Conservation (phyloP, 768 basidiomycete species). For the Hysterangium stoloniferum region DNA sequence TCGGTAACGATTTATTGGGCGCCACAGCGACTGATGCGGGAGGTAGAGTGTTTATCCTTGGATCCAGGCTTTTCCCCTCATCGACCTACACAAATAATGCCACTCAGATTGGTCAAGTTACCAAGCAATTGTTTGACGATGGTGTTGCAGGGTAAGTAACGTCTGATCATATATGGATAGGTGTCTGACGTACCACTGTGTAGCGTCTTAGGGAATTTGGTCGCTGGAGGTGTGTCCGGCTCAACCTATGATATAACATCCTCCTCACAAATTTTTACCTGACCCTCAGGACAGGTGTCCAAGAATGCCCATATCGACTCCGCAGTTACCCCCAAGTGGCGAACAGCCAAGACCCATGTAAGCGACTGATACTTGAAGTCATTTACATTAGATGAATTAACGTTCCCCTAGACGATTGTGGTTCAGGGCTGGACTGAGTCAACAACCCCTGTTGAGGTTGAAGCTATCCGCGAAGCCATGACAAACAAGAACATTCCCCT, state of each 20-base stretch:
- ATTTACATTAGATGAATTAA: background rate
- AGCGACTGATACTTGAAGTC: slow-evolving; percentile 1
- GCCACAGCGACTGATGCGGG: background rate
- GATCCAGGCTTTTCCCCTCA: slow-evolving; percentile 10
- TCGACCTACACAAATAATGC: background rate
- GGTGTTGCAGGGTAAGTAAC: background rate
- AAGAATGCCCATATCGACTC: slow-evolving; percentile 26
- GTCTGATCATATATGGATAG: background rate
- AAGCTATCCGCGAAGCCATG: background rate
- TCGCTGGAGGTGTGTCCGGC: slow-evolving; percentile 8
- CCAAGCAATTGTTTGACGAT: background rate
- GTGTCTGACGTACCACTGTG: background rate
- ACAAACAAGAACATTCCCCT: background rate
- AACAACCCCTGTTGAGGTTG: slow-evolving; percentile 10
- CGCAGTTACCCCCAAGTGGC: slow-evolving; percentile 30
- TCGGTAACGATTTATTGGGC: background rate
- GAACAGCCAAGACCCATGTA: slow-evolving; percentile 31
- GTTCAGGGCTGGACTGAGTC: background rate
- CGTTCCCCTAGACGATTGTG: background rate
- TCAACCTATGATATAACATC: background rate
- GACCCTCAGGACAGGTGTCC: slow-evolving; percentile 23
- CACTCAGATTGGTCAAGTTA: background rate
- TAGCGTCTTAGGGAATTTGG: slow-evolving; percentile 7
- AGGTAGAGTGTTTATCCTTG: slow-evolving; percentile 5
- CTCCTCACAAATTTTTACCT: background rate